These are phyloP conservation scores for Penicillium frequentans DNA, from an alignment of 2,329 filamentous ascomycete genomes.

Conservation along the genomic window DNA sequence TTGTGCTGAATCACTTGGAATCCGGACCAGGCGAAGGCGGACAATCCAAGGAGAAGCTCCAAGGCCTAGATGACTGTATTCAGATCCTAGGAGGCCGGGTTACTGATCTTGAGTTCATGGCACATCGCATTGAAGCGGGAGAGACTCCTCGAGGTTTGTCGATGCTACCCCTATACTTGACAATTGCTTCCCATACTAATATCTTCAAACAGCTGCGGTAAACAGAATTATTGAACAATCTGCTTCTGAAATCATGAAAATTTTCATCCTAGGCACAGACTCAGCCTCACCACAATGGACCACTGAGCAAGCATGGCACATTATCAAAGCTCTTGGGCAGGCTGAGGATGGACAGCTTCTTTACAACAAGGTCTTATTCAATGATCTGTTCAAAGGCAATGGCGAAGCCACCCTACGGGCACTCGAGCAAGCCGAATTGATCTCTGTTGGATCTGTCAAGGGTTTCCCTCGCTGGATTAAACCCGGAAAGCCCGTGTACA, in stretches of 20 bases:
- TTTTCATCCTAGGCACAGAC: constrained; percentile 72
- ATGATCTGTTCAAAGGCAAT: constrained; percentile 69
- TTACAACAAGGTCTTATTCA: constrained; percentile 83
- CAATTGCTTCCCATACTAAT: no score
- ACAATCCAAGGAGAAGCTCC: constrained; percentile 52
- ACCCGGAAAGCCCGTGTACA: constrained; percentile 82
- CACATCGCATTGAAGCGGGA: constrained; percentile 83
- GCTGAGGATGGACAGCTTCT: constrained; percentile 60
- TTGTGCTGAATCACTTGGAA: constrained; percentile 80
- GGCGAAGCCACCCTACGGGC: constrained; percentile 76
- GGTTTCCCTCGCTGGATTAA: constrained; percentile 77
- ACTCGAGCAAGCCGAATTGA: constrained; percentile 82
- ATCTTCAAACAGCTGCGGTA: constrained; percentile 60
- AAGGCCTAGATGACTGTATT: constrained; percentile 78
- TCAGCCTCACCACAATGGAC: constrained; percentile 68
- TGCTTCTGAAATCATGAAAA: constrained; percentile 86
- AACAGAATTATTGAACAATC: constrained; percentile 86
- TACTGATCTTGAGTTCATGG: constrained; percentile 92
- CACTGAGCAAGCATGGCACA: constrained; percentile 82
- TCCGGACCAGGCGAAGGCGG: constrained; percentile 36
- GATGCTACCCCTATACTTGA: no score
- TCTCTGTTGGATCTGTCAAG: constrained; percentile 69
- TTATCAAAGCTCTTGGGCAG: constrained; percentile 77
- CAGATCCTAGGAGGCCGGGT: constrained; percentile 81
- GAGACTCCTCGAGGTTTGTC: constrained; percentile 64